Evolutionary conservation across 352 stramenopile species (phyloP).

Genomic region (Phytophthora vignae): DNA sequence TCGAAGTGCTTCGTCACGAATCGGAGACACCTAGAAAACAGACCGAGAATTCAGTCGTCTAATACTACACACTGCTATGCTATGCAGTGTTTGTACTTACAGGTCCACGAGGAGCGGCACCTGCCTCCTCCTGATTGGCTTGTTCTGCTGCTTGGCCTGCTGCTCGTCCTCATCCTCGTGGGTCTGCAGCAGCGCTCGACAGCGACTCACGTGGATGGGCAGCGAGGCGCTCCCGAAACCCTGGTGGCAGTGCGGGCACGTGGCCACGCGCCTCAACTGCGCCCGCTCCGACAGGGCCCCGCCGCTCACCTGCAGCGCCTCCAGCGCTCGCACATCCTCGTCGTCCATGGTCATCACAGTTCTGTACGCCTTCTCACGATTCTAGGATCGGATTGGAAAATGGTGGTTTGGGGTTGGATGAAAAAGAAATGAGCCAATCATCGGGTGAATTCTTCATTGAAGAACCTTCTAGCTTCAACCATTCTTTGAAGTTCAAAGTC

Average conservation of each 20-base stretch:
- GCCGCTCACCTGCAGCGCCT: constrained; percentile 30
- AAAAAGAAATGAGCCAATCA: constrained; percentile 1
- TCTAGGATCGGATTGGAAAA: too few species aligned
- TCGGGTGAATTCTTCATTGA: too few species aligned
- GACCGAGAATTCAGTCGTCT: too few species aligned
- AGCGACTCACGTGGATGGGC: constrained; percentile 68
- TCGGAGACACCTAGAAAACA: constrained; percentile 52
- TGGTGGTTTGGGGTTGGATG: constrained; percentile 12
- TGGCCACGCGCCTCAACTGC: constrained; percentile 32
- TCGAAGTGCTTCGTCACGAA: constrained; percentile 79
- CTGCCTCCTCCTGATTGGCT: constrained; percentile 36
- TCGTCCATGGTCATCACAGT: constrained; percentile 31
- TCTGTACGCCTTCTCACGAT: too few species aligned
- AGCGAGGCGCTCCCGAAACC: constrained; percentile 69
- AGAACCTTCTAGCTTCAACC: too few species aligned
- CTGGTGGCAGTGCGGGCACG: constrained; percentile 66
- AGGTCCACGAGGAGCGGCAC: constrained; percentile 65
- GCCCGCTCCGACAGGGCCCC: constrained; percentile 21
- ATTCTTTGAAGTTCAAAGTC: too few species aligned
- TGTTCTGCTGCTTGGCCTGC: constrained; percentile 18
- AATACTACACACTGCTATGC: too few species aligned
- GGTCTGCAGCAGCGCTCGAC: constrained; percentile 47
- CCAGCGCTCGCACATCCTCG: constrained; percentile 49
- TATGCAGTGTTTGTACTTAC: constrained; percentile 23
- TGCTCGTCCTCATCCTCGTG: constrained; percentile 25